A percentile compares a stretch with the other conserved stretches of the same genome.
Conservation (phyloP, 768 basidiomycete genomes). For the Tubosaeta sp. region DNA sequence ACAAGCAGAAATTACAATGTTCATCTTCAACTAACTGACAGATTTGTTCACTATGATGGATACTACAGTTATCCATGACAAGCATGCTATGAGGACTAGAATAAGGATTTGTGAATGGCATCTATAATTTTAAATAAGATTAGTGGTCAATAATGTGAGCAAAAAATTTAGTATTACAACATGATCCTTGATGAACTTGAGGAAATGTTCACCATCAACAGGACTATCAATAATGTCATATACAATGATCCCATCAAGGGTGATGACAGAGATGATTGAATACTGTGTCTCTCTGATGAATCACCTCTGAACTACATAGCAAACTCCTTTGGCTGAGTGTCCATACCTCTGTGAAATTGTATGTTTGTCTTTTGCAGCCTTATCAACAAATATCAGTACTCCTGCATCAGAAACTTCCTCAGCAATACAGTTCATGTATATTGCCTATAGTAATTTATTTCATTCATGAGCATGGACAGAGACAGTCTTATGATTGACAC, state of each 20-base stretch:
- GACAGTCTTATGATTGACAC: too few species aligned
- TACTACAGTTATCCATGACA: slow-evolving; percentile 22
- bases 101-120: neutral
- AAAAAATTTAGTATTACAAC: neutral
- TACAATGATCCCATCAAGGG: slow-evolving; percentile 18
- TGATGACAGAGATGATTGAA: slow-evolving; percentile 15
- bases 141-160: too few species aligned
- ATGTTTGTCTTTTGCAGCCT: slow-evolving; percentile 13
- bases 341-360: neutral
- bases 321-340: neutral
- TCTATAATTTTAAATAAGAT: neutral
- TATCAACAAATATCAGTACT: slow-evolving; percentile 21
- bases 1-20: slow-evolving; percentile 10
- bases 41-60: slow-evolving; percentile 21
- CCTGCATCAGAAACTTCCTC: slow-evolving; percentile 12
- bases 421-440: slow-evolving; percentile 9
- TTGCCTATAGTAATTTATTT: too few species aligned
- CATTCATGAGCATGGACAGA: too few species aligned
- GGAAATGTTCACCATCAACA: slow-evolving; percentile 7
- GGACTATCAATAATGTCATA: slow-evolving; percentile 16
- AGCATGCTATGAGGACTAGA: slow-evolving; percentile 2
- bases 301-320: neutral
- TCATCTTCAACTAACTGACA: slow-evolving; percentile 12
- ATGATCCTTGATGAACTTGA: slow-evolving; percentile 7
- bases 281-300: slow-evolving; percentile 3